Evolutionary conservation across 768 basidiomycete species (phyloP), one percentile per base, ranked within the genome.

Genomic region (Mycena rebaudengoi): DNA sequence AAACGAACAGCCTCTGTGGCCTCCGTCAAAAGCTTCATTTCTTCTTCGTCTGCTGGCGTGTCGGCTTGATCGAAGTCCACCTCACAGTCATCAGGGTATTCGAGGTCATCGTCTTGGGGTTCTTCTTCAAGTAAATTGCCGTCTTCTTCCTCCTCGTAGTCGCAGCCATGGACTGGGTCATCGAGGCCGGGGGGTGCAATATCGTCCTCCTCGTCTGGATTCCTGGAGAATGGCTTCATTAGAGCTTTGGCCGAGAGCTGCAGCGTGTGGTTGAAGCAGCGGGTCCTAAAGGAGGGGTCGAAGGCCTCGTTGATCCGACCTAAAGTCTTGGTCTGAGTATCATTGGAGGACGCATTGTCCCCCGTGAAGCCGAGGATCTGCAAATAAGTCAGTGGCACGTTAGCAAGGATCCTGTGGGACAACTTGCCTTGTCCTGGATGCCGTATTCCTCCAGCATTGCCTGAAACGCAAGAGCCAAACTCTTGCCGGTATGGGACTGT

Each of bases 401-500:
- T 3, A 8, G 13, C 14, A 20, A 20, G 29, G 39, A 33, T 46
- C 16, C 37, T 26, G 51, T 41, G 14, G 59, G 23, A 43, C 37
- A 16, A 64, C 71, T 65, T 5, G 79, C 78, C 77, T 81, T 81
- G 6, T 78, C 43, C 12, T 41, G 51, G 32, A 81, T 73, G 0
- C 77, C 76, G 56, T 76, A 82, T 0, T 78, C 74, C 4, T 77
- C 44, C 5, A 84, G 71, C 5, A 81, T 70, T 5, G 70, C 29
- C 1, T 67, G 68, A 60, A 82, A 80, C 2, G 70, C 79, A 0
- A 26, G 44, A 0, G 80, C 79, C 10, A 84, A 68, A n/a, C 75
- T 73, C 2, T 70, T n/a, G 2, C 81, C 77, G 0, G 73, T 67
- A 56, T 84, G 80, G 0, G 78, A 79, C 55, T 68, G 54, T 14